phyloP scores from a whole-genome alignment of 306 rosid species.

The Citrullus colocynthis region DNA sequence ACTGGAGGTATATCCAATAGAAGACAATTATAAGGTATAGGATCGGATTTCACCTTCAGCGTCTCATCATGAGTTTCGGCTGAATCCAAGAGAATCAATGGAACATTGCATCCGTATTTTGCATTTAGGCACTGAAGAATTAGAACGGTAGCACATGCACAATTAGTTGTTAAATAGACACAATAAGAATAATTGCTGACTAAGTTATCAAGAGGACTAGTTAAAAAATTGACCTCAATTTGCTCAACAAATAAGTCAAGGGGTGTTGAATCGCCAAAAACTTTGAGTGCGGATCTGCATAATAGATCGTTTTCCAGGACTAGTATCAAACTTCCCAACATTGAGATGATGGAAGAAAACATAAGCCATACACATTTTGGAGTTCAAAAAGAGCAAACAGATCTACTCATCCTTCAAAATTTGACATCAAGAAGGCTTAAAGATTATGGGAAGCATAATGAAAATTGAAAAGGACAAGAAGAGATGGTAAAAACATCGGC shows the following conservation, averaged over 20 bases:
- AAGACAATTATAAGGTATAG: constrained; percentile 10
- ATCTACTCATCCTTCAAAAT: not conserved
- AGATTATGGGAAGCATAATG: not conserved
- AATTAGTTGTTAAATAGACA: not conserved
- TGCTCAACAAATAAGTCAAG: constrained; percentile 46
- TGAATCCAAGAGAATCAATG: constrained; percentile 42
- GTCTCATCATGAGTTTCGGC: constrained; percentile 33
- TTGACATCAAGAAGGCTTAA: not conserved
- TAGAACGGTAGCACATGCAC: not conserved
- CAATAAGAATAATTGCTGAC: constrained; percentile 11
- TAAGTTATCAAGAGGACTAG: not conserved
- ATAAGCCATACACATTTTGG: not conserved
- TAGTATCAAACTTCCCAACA: not conserved
- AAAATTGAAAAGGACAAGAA: not conserved
- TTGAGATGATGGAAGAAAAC: not conserved
- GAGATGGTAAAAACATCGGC: not conserved
- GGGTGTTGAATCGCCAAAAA: constrained; percentile 37
- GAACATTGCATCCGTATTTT: constrained; percentile 47
- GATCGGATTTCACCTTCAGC: constrained; percentile 30
- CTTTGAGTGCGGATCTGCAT: constrained; percentile 37
- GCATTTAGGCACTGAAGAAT: constrained; percentile 36
- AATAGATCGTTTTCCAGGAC: not conserved
- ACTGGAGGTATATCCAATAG: constrained; percentile 7
- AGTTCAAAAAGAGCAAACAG: not conserved
- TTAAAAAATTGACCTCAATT: constrained; percentile 38